phyloP scores from a whole-genome alignment of 208 protist species.

The Acanthamoeba healyi region DNA sequence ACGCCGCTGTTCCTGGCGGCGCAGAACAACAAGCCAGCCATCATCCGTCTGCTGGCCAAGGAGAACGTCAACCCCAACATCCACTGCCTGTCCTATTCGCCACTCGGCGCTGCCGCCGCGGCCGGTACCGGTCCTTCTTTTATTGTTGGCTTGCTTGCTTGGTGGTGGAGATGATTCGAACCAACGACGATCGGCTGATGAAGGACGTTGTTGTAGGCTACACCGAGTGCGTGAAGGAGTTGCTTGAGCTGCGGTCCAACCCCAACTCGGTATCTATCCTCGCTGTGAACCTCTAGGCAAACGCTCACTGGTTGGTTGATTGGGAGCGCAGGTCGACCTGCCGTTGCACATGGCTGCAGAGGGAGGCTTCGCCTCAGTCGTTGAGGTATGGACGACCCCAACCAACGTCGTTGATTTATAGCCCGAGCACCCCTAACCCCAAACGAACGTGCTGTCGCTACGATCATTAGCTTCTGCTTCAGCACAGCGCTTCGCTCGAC shows the following conservation, averaged over 20 bases:
- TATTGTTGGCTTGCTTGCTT: background rate
- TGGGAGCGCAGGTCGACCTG: background rate
- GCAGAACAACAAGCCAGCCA: slow-evolving; percentile 1
- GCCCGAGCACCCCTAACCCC: too few species aligned
- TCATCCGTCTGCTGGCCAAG: slow-evolving; percentile 38
- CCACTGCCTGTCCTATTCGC: background rate
- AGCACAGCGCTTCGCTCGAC: background rate
- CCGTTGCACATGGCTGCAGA: background rate
- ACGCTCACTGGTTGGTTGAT: too few species aligned
- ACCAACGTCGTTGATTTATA: too few species aligned
- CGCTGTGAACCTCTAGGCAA: too few species aligned
- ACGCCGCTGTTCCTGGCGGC: slow-evolving; percentile 9
- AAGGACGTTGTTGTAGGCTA: background rate
- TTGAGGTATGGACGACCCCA: too few species aligned
- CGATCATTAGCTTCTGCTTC: too few species aligned
- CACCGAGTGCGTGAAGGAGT: slow-evolving; percentile 37
- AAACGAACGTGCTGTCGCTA: too few species aligned
- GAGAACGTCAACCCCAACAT: slow-evolving; percentile 53
- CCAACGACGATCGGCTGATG: background rate
- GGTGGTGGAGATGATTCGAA: background rate
- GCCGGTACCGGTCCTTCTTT: background rate
- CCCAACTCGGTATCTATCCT: slow-evolving; percentile 31
- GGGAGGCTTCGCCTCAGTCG: background rate
- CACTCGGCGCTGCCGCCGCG: background rate
- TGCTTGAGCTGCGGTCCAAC: background rate